Conservation (phyloP, 2,329 filamentous ascomycete genomes). For the Claviceps capensis region DNA sequence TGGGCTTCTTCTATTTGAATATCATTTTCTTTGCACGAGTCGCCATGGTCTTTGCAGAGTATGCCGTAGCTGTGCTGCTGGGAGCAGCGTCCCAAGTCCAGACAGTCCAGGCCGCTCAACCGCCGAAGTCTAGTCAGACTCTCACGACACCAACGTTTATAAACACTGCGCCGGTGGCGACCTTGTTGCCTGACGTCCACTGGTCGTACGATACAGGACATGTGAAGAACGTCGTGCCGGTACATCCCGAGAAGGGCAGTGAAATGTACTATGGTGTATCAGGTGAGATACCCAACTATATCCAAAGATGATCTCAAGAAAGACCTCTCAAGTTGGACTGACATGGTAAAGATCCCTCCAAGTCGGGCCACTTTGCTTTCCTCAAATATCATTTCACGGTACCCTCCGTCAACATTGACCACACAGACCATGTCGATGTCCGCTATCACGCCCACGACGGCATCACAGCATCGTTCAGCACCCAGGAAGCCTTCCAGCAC, state of each 20-base stretch:
- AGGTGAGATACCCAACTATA: background rate
- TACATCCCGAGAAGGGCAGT: constrained; percentile 9
- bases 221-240: constrained; percentile 12
- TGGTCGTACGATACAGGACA: constrained; percentile 13
- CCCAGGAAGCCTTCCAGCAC: constrained; percentile 11
- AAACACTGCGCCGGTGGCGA: background rate
- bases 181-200: constrained; percentile 9
- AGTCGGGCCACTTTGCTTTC: constrained; percentile 14
- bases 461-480: constrained; percentile 9
- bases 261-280: constrained; percentile 14
- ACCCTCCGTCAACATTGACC: constrained; percentile 18
- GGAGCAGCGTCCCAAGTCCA: background rate
- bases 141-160: background rate
- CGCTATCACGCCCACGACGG: constrained; percentile 3
- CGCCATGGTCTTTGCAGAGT: background rate
- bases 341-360: constrained; percentile 9
- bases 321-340: no score
- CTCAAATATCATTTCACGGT: constrained; percentile 14
- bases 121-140: background rate
- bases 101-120: background rate
- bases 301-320: no score
- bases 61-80: constrained; percentile 1
- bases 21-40: background rate
- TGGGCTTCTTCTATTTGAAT: background rate
- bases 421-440: constrained; percentile 11